Conservation (phyloP, 345 rosid genomes). For the Eucalyptus erythrocorys region DNA sequence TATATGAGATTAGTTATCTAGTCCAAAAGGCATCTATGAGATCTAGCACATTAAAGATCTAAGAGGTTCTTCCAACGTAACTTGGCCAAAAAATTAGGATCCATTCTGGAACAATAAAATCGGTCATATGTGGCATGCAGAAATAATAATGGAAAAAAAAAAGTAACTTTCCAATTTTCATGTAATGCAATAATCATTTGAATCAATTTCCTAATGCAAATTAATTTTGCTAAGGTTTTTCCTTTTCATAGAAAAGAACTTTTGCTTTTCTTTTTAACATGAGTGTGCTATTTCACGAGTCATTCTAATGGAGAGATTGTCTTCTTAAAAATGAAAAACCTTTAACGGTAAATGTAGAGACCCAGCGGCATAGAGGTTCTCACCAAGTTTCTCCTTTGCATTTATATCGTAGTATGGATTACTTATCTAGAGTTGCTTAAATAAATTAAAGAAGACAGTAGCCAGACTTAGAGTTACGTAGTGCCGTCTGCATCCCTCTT, state of each 20-base stretch:
- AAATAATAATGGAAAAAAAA: neutral
- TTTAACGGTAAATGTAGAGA: accelerated
- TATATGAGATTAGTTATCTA: neutral
- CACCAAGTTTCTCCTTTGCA: neutral
- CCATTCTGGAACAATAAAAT: neutral
- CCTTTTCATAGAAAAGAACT: too few species aligned
- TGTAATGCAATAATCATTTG: neutral
- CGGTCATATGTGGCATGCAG: neutral
- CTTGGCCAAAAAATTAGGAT: neutral
- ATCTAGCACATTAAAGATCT: neutral
- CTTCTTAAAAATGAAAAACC: neutral
- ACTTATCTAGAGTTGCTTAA: neutral
- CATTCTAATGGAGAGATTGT: neutral
- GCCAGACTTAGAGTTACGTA: accelerated
- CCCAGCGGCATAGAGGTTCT: neutral
- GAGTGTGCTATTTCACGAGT: neutral
- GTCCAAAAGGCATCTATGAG: neutral
- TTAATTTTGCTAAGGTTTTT: neutral
- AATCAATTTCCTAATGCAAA: neutral
- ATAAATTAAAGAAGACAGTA: neutral
- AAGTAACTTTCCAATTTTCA: neutral
- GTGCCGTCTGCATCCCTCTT: neutral
- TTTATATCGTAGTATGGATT: neutral
- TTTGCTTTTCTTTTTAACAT: too few species aligned
- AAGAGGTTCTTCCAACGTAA: neutral